Conservation (phyloP, 305 asterid genomes). For the Rubia peregrina region DNA sequence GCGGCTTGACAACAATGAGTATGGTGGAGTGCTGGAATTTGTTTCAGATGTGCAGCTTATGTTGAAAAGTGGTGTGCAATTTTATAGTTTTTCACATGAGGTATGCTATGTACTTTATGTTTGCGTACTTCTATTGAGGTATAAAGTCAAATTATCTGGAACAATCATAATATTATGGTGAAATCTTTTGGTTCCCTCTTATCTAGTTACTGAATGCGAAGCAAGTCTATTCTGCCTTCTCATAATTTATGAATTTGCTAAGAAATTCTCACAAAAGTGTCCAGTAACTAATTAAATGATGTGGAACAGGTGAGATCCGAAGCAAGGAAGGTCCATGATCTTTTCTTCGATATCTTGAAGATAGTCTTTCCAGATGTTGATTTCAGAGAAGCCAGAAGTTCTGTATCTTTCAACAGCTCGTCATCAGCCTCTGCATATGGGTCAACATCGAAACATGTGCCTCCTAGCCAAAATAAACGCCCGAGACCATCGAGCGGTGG, state of each 20-base stretch:
- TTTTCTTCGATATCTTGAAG: conserved; percentile 85
- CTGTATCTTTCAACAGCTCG: conserved; percentile 55
- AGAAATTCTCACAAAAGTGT: not conserved
- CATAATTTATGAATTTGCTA: too few species aligned
- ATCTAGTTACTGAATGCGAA: too few species aligned
- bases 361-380: conserved; percentile 80
- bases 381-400: conserved; percentile 68
- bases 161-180: not conserved
- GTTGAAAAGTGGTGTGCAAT: conserved; percentile 71
- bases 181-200: not conserved
- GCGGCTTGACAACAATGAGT: conserved; percentile 65
- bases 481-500: conserved; percentile 41
- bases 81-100: conserved; percentile 66
- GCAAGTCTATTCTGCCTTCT: too few species aligned
- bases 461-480: conserved; percentile 48
- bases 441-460: conserved; percentile 53
- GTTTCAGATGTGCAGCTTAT: conserved; percentile 85
- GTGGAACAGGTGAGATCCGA: conserved; percentile 77
- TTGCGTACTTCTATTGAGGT: not conserved
- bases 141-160: not conserved
- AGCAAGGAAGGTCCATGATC: conserved; percentile 91
- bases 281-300: conserved; percentile 14
- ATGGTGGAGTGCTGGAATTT: conserved; percentile 66
- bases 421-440: conserved; percentile 35
- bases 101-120: conserved; percentile 28